phyloP scores from a whole-genome alignment of 148 eudicot species.

The Vaccinium darrowii region DNA sequence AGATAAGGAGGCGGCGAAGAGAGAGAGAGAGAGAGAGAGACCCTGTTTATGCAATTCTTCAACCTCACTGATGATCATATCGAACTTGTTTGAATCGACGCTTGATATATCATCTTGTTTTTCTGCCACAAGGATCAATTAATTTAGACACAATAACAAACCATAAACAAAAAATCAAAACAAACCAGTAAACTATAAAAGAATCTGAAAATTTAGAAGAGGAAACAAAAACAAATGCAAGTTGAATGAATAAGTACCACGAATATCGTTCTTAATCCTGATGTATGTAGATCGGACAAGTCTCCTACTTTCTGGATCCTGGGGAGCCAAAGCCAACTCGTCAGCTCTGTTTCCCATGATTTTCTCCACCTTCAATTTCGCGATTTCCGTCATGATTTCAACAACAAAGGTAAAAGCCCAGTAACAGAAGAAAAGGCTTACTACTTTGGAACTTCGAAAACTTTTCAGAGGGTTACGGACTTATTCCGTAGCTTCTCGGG shows the following conservation, averaged over 20 bases:
- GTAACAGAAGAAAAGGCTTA: neutral
- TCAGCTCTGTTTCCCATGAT: neutral
- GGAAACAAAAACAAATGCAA: neutral
- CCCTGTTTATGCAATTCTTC: slow-evolving; percentile 41
- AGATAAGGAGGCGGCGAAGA: no score
- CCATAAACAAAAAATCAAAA: neutral
- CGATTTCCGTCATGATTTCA: neutral
- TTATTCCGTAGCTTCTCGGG: neutral
- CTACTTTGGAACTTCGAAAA: neutral
- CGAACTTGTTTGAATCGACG: slow-evolving; percentile 29
- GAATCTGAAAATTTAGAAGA: neutral
- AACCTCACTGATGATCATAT: slow-evolving; percentile 32
- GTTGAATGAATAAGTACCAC: slow-evolving; percentile 15
- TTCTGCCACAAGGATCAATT: slow-evolving; percentile 19
- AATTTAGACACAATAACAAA: neutral
- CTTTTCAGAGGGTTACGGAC: neutral
- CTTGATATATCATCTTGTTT: slow-evolving; percentile 41
- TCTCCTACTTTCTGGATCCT: slow-evolving; percentile 11
- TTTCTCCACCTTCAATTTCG: neutral
- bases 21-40: slow-evolving; percentile 16
- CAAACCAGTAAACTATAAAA: neutral
- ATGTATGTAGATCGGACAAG: slow-evolving; percentile 26
- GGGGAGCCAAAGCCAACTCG: slow-evolving; percentile 3
- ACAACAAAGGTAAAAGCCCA: neutral
- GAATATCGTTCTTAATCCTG: slow-evolving; percentile 12